Evolutionary conservation across 805 yeast genomes (phyloP).

Genomic region (Candida oleophila): DNA sequence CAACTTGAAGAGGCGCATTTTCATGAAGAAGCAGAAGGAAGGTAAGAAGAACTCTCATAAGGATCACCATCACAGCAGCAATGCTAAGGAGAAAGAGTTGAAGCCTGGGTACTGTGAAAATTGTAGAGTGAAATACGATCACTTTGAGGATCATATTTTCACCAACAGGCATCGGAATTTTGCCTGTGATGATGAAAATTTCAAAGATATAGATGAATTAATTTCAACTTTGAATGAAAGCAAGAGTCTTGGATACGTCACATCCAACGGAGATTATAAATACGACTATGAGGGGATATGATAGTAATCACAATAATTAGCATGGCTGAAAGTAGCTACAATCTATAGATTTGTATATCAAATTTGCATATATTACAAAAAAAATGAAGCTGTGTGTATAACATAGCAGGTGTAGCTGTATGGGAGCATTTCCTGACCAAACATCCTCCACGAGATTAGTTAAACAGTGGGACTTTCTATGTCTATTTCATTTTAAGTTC

Average conservation of each 20-base stretch:
- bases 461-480: too few relatives aligned
- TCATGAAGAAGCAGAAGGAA: conserved; percentile 38
- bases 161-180: conserved; percentile 73
- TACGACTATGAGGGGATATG: neutral
- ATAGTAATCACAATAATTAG: neutral
- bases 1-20: conserved; percentile 46
- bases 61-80: conserved; percentile 7
- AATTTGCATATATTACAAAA: neutral
- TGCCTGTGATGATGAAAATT: conserved; percentile 71
- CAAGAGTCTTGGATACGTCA: conserved; percentile 39
- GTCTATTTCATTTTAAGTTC: too few relatives aligned
- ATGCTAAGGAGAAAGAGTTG: conserved; percentile 26
- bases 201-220: conserved; percentile 72
- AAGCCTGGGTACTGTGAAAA: conserved; percentile 90
- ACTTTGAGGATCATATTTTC: conserved; percentile 71
- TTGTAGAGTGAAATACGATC: conserved; percentile 80
- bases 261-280: conserved; percentile 39
- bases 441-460: too few relatives aligned
- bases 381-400: neutral
- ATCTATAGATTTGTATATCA: neutral
- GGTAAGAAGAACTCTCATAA: conserved; percentile 4
- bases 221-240: conserved; percentile 51
- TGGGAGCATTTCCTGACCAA: too few relatives aligned
- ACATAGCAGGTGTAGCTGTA: too few relatives aligned
- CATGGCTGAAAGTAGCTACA: neutral